Percentiles rank a stretch among this genome's conserved stretches.
Evolutionary conservation across 2,329 filamentous ascomycete species (phyloP).

Genomic region (Alternaria consortialis): DNA sequence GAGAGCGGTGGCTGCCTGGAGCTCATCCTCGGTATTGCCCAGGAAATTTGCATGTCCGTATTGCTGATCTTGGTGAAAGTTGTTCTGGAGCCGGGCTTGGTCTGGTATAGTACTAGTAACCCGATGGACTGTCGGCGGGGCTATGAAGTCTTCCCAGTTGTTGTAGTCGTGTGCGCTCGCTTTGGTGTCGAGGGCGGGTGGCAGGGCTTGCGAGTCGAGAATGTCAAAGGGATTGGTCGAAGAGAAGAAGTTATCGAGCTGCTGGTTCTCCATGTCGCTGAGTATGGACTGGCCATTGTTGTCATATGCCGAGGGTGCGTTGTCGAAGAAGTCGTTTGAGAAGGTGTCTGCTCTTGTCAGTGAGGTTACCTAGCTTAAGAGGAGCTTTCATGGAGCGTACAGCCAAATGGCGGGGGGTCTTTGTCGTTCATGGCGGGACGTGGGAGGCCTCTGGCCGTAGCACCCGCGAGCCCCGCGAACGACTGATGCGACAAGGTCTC

Average conservation of each 20-base stretch:
- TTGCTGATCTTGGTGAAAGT: slow-evolving; percentile 35
- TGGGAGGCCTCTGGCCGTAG: slow-evolving; percentile 34
- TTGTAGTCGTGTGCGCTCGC: slow-evolving; percentile 34
- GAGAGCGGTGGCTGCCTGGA: slow-evolving; percentile 45
- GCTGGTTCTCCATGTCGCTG: slow-evolving; percentile 43
- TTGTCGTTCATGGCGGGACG: slow-evolving; percentile 45
- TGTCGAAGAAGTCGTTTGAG: slow-evolving; percentile 33
- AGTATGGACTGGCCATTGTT: slow-evolving; percentile 41
- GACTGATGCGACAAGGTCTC: slow-evolving; percentile 35
- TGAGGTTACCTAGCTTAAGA: neutral
- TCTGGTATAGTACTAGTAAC: slow-evolving; percentile 49
- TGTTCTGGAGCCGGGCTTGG: slow-evolving; percentile 41
- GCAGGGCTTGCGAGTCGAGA: slow-evolving; percentile 23
- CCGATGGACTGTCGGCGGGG: slow-evolving; percentile 44
- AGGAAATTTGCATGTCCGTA: slow-evolving; percentile 31
- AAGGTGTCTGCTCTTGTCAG: slow-evolving; percentile 41
- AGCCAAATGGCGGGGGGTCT: slow-evolving; percentile 48
- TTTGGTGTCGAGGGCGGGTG: slow-evolving; percentile 30
- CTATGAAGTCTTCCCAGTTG: slow-evolving; percentile 40
- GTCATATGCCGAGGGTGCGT: slow-evolving; percentile 23
- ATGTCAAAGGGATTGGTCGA: slow-evolving; percentile 41
- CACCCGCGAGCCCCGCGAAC: slow-evolving; percentile 38
- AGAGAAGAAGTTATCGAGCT: slow-evolving; percentile 46
- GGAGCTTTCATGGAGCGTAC: slow-evolving; percentile 25
- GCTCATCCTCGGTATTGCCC: slow-evolving; percentile 40